These are phyloP conservation scores for Vanilla planifolia DNA, from an alignment of 106 monocot genomes.

Conservation along the genomic window DNA sequence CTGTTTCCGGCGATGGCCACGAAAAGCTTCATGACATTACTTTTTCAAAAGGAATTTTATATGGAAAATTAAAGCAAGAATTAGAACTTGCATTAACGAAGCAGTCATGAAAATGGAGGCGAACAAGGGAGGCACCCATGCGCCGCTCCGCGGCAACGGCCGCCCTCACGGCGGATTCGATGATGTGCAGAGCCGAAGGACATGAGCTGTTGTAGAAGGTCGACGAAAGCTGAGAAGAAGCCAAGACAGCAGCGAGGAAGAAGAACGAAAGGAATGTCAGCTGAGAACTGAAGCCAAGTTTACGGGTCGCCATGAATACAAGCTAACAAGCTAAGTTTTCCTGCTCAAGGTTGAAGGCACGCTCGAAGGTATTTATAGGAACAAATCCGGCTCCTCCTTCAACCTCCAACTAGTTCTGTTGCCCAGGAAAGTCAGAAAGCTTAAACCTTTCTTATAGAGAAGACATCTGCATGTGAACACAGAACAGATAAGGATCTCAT, in stretches of 20 bases:
- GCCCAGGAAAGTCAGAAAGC: too few species aligned
- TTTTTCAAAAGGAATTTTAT: too few species aligned
- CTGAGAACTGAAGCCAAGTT: neutral
- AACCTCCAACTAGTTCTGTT: too few species aligned
- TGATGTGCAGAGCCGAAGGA: slow-evolving; percentile 19
- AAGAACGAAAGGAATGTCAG: neutral
- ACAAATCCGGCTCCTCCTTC: too few species aligned
- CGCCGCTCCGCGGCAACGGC: slow-evolving; percentile 35
- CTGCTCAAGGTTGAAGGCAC: too few species aligned
- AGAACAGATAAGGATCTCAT: too few species aligned
- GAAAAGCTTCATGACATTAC: too few species aligned
- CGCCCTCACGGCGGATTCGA: slow-evolving; percentile 13
- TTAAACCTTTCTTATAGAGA: too few species aligned
- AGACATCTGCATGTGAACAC: too few species aligned
- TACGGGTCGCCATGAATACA: neutral
- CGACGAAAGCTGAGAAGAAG: slow-evolving; percentile 31
- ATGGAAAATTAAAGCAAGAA: too few species aligned
- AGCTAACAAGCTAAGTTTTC: too few species aligned
- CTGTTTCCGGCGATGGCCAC: slow-evolving; percentile 44
- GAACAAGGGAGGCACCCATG: slow-evolving; percentile 23
- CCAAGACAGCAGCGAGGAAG: slow-evolving; percentile 14
- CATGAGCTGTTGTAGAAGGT: slow-evolving; percentile 36
- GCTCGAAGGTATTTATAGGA: too few species aligned
- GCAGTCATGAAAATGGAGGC: slow-evolving; percentile 44
- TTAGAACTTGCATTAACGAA: slow-evolving; percentile 42